Evolutionary conservation across 2,329 filamentous ascomycete species (phyloP), one percentile per base, ranked within the genome.

Genomic region (Parastagonospora nodorum): DNA sequence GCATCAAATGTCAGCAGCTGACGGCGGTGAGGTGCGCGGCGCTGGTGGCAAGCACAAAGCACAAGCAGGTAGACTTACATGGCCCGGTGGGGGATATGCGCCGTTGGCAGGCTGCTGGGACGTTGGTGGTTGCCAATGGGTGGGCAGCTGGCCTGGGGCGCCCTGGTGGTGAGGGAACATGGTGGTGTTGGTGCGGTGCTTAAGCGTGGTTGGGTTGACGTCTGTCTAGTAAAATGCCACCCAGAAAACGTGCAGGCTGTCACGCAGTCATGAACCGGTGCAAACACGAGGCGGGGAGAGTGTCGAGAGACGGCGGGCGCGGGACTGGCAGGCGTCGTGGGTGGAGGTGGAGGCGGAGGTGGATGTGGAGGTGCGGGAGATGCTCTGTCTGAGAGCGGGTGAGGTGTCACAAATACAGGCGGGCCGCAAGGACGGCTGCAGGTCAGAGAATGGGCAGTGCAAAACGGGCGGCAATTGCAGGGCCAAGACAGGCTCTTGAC

Each of bases 41-140:
- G 43, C 8, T 37, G 19, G 42, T 12, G 19, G 40, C 31, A 39
- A 43, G 31, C 44, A 31, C 8, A 40, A 35, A 49, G 33, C 15
- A 33, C 30, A 29, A 40, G 24, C 28, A 27, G 32, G 28, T 50
- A 45, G 45, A 72, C 70, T 67, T 71, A 73, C 71, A 63, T 73
- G 71, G 49, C 63, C 53, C 47, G 69, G 64, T 48, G 68, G 70
- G 51, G 65, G 65, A 52, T 74, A 74, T 41, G 68, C 53, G 57
- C 67, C 69, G 60, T 68, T 71, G 46, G 68, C 60, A 45, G 71
- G 67, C 58, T 71, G 67, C 54, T 69, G 67, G 30, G 66, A 55
- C 35, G 64, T 67, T 14, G 68, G 69, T 43, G 71, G 71, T 54
- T 72, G 68, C 68, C 69, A 73, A 55, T 74, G 71, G 29, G 71